phyloP scores from a whole-genome alignment of 371 early-diverging fungal genomes.

The Nematocida displodere region DNA sequence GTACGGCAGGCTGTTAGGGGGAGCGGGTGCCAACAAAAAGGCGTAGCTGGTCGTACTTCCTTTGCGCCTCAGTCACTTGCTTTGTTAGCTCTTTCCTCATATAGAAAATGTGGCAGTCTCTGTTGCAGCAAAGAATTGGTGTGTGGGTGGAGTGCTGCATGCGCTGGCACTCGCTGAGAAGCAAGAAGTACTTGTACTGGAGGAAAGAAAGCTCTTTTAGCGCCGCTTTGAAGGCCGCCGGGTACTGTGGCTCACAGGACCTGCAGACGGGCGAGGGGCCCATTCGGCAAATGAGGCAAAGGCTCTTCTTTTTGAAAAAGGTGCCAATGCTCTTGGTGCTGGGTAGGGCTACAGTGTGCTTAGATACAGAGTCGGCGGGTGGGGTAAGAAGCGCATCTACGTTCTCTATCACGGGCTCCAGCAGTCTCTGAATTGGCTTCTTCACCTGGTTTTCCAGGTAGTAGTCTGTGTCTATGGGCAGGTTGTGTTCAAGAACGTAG shows the following conservation, averaged over 20 bases:
- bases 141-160: constrained; percentile 91
- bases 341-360: constrained; percentile 77
- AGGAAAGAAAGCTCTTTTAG: constrained; percentile 68
- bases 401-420: constrained; percentile 91
- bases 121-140: constrained; percentile 89
- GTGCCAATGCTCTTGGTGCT: constrained; percentile 69
- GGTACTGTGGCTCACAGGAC: constrained; percentile 67
- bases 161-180: constrained; percentile 97
- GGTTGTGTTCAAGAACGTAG: constrained; percentile 90
- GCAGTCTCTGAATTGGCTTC: constrained; percentile 88
- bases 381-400: constrained; percentile 76
- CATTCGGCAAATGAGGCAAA: constrained; percentile 86
- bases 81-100: constrained; percentile 95
- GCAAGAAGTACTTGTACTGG: constrained; percentile 73
- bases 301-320: constrained; percentile 78
- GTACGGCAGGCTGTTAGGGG: too few species aligned
- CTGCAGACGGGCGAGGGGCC: constrained; percentile 73
- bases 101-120: constrained; percentile 95
- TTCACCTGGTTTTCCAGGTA: constrained; percentile 95
- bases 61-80: constrained; percentile 74
- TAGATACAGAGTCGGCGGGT: constrained; percentile 76
- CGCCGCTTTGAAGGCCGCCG: constrained; percentile 73
- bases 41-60: constrained; percentile 64
- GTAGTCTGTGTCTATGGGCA: constrained; percentile 95
- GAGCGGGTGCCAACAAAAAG: too few species aligned